phyloP scores from a whole-genome alignment of 2,329 filamentous ascomycete genomes.

The Cordyceps pruinosa region DNA sequence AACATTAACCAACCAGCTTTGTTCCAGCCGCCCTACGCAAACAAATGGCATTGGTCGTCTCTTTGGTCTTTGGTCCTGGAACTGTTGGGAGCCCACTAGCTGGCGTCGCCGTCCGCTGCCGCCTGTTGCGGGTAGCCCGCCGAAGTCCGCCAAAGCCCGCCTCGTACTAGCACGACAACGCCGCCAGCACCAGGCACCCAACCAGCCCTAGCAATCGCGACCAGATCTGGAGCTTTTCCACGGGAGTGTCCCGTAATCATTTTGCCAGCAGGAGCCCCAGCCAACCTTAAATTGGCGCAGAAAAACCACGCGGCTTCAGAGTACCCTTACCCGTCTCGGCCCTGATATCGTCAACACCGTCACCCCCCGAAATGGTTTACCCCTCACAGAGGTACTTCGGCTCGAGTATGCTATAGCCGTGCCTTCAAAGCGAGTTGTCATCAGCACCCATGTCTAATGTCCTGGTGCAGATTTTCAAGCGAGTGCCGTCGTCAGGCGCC shows the following conservation, averaged over 20 bases:
- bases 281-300: neutral
- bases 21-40: too few relatives aligned
- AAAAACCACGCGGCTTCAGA: neutral
- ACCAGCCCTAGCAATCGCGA: neutral
- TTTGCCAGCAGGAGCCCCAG: neutral
- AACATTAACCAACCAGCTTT: neutral
- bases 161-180: neutral
- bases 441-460: neutral
- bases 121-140: neutral
- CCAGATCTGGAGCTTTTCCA: neutral
- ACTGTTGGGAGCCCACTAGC: neutral
- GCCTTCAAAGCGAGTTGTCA: neutral
- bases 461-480: neutral
- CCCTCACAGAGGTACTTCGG: too few relatives aligned
- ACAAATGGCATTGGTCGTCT: too few relatives aligned
- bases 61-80: too few relatives aligned
- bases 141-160: neutral
- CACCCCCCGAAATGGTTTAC: neutral
- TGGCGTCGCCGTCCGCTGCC: neutral
- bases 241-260: conserved; percentile 1
- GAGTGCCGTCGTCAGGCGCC: too few relatives aligned
- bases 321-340: neutral
- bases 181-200: neutral
- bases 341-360: neutral
- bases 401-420: neutral